Conservation (phyloP, 257 asterid species). For the Primulina eburnea region DNA sequence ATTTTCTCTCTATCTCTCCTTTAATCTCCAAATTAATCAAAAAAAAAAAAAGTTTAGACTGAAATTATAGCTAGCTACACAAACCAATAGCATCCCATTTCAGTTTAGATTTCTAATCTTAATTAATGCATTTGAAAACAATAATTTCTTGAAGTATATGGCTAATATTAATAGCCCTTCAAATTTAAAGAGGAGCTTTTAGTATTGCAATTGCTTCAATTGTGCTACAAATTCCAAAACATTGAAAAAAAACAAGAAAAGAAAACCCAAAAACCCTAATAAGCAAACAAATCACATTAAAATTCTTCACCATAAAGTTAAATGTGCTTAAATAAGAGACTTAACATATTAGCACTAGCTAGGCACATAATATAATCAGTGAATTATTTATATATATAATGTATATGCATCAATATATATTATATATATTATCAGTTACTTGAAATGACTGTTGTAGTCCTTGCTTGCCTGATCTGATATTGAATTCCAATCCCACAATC, state of each 20-base stretch:
- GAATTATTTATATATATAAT: background rate
- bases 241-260: background rate
- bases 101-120: background rate
- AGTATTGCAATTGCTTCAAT: background rate
- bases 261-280: background rate
- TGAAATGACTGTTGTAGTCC: conserved; percentile 36
- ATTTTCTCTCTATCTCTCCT: too few species aligned
- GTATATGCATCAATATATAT: conserved; percentile 16
- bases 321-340: background rate
- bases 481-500: conserved; percentile 87
- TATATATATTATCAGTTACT: conserved; percentile 26
- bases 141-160: background rate
- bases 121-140: background rate
- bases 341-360: background rate
- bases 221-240: background rate
- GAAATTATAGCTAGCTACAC: background rate
- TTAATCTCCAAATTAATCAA: background rate
- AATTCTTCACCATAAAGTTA: too few species aligned
- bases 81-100: background rate
- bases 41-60: too few species aligned
- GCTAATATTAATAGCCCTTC: background rate
- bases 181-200: background rate
- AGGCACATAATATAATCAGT: background rate
- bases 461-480: conserved; percentile 35
- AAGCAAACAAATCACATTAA: background rate